Evolutionary conservation across 1,284 basidiomycete genomes (phyloP).

Genomic region (Cystobasidium sp.): DNA sequence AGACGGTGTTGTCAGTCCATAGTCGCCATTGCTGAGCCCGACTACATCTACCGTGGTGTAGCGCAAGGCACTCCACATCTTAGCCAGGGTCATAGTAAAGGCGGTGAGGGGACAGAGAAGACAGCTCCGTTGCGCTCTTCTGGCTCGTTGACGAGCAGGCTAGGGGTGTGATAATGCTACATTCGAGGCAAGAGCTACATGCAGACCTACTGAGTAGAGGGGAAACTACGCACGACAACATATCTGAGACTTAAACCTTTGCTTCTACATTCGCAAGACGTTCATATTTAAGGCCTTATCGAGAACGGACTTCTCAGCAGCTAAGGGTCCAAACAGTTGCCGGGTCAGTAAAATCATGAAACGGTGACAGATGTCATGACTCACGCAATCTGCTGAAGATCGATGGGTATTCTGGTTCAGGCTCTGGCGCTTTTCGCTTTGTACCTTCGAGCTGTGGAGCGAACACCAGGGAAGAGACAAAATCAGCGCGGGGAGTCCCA

Average conservation of each 20-base stretch:
- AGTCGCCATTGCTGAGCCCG: too few relatives aligned
- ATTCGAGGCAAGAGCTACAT: too few relatives aligned
- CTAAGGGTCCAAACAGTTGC: not conserved
- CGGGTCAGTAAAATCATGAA: not conserved
- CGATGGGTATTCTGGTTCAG: conserved; percentile 48
- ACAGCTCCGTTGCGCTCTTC: too few relatives aligned
- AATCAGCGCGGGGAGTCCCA: not conserved
- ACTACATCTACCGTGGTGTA: too few relatives aligned
- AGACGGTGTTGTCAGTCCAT: too few relatives aligned
- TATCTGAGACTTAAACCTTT: not conserved
- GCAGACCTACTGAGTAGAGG: not conserved
- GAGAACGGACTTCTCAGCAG: conserved; percentile 19
- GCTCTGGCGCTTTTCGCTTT: conserved; percentile 44
- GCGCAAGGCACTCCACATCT: too few relatives aligned
- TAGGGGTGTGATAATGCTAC: too few relatives aligned
- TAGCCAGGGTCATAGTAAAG: too few relatives aligned
- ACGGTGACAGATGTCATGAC: not conserved
- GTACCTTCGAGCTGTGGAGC: conserved; percentile 39
- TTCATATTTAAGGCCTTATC: conserved; percentile 11
- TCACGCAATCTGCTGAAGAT: conserved; percentile 49
- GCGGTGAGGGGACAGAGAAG: too few relatives aligned
- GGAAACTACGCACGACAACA: not conserved
- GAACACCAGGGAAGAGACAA: not conserved
- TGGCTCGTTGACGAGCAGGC: too few relatives aligned
- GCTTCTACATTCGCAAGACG: conserved; percentile 7